These are phyloP conservation scores for Ophiostoma novo-ulmi DNA, from an alignment of 2,329 filamentous ascomycete species.

Conservation along the genomic window DNA sequence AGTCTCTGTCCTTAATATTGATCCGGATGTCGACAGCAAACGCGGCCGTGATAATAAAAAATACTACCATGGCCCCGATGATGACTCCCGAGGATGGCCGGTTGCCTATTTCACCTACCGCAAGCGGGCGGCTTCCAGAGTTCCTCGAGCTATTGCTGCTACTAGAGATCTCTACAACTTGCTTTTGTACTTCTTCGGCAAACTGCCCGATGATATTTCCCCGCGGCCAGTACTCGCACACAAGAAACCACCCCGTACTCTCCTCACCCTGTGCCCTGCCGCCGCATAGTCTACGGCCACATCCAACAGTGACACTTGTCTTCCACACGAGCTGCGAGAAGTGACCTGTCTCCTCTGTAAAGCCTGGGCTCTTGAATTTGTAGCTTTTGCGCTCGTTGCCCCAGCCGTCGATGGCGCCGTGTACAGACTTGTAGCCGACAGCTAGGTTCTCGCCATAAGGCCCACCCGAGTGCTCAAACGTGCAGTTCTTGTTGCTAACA, in stretches of 20 bases:
- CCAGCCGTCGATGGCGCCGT: constrained; percentile 59
- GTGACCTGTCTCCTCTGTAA: constrained; percentile 58
- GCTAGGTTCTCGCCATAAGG: constrained; percentile 72
- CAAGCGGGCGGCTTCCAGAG: neutral
- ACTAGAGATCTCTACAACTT: constrained; percentile 15
- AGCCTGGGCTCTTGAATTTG: constrained; percentile 53
- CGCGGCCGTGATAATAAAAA: constrained; percentile 14
- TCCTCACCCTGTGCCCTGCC: constrained; percentile 21
- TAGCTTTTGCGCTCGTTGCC: constrained; percentile 56
- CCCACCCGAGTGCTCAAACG: constrained; percentile 53
- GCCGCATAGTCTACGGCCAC: constrained; percentile 42
- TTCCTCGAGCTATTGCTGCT: neutral
- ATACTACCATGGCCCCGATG: constrained; percentile 6
- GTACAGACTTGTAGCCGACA: constrained; percentile 56
- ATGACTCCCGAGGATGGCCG: constrained; percentile 6
- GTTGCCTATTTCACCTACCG: neutral
- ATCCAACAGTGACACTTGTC: constrained; percentile 56
- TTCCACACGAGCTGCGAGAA: constrained; percentile 72
- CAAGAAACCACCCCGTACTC: constrained; percentile 56
- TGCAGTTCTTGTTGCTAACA: constrained; percentile 36
- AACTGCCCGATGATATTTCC: constrained; percentile 58
- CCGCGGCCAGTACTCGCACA: constrained; percentile 64
- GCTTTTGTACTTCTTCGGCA: constrained; percentile 41
- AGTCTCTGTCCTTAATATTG: neutral
- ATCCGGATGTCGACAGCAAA: constrained; percentile 20